These are phyloP conservation scores for Aspergillus avenaceus DNA, from an alignment of 495 filamentous ascomycete species.

Conservation along the genomic window DNA sequence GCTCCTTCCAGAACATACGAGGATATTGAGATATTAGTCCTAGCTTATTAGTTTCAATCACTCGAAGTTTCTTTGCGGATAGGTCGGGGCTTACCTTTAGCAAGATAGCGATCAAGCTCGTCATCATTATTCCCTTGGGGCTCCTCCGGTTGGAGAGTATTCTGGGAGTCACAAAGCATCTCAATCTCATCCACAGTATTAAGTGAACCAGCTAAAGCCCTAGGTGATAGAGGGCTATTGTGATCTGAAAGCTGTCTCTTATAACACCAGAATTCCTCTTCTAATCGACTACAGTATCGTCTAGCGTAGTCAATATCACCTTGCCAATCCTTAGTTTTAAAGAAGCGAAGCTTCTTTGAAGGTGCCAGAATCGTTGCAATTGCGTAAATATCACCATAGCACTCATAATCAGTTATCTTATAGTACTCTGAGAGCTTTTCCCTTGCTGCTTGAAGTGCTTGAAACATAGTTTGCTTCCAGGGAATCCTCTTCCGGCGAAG, in stretches of 20 bases:
- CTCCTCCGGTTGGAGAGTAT: slow-evolving; percentile 3
- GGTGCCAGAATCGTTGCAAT: slow-evolving; percentile 13
- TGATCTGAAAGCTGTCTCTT: no score
- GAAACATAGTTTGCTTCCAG: slow-evolving; percentile 11
- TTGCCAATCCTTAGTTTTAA: slow-evolving; percentile 11
- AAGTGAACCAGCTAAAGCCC: no score
- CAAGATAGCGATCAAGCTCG: slow-evolving; percentile 11
- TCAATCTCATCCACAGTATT: slow-evolving; percentile 9
- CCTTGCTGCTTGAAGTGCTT: slow-evolving; percentile 4
- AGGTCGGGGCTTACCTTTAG: slow-evolving; percentile 3
- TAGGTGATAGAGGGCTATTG: no score
- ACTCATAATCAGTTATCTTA: slow-evolving; percentile 2
- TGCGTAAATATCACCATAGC: slow-evolving; percentile 9
- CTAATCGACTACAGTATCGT: no score
- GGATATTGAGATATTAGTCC: not conserved
- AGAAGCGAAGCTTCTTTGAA: slow-evolving; percentile 13
- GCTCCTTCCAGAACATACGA: slow-evolving; percentile 11
- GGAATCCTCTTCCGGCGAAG: slow-evolving; percentile 8
- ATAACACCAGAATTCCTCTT: no score
- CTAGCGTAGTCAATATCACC: no score
- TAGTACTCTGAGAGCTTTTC: slow-evolving; percentile 13
- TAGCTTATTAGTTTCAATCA: not conserved
- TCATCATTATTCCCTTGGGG: slow-evolving; percentile 8
- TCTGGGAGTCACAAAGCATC: slow-evolving; percentile 8
- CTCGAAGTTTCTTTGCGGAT: not conserved